A percentile compares a stretch with the other conserved stretches of the same genome.
Evolutionary conservation across 129 eudicot species (phyloP).

Genomic region (Solidago caesia): DNA sequence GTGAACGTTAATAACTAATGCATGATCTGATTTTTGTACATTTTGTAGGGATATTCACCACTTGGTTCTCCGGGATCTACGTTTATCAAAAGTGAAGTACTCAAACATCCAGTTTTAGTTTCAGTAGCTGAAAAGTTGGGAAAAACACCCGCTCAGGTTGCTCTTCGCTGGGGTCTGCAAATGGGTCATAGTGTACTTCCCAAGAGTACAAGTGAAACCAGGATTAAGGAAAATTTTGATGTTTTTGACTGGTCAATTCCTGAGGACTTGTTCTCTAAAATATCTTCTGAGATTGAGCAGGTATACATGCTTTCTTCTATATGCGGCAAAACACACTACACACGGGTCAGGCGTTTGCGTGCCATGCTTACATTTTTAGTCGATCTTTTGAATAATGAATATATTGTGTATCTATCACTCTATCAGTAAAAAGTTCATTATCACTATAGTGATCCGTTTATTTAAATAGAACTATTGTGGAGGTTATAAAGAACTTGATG

Average conservation of each 20-base stretch:
- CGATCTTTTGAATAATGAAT: no score
- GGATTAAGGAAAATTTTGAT: slow-evolving; percentile 64
- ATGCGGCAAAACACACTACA: background rate
- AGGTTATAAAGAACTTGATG: background rate
- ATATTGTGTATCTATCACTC: no score
- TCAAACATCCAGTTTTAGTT: slow-evolving; percentile 47
- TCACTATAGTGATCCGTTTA: background rate
- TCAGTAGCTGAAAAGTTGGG: slow-evolving; percentile 61
- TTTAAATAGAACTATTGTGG: background rate
- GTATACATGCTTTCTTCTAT: slow-evolving; percentile 23
- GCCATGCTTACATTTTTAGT: no score
- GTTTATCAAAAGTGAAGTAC: slow-evolving; percentile 48
- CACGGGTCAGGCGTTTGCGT: background rate
- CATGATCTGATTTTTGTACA: background rate
- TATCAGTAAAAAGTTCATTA: background rate
- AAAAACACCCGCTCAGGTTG: slow-evolving; percentile 83
- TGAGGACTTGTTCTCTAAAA: slow-evolving; percentile 50
- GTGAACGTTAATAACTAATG: background rate
- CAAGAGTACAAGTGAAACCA: slow-evolving; percentile 58
- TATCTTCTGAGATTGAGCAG: slow-evolving; percentile 64
- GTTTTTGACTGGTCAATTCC: slow-evolving; percentile 78
- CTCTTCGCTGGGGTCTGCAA: slow-evolving; percentile 80
- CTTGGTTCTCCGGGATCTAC: slow-evolving; percentile 71
- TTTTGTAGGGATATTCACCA: slow-evolving; percentile 69
- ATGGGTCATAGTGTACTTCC: slow-evolving; percentile 82